Conservation (phyloP, 495 filamentous ascomycete species). For the Daldinia caldariorum region DNA sequence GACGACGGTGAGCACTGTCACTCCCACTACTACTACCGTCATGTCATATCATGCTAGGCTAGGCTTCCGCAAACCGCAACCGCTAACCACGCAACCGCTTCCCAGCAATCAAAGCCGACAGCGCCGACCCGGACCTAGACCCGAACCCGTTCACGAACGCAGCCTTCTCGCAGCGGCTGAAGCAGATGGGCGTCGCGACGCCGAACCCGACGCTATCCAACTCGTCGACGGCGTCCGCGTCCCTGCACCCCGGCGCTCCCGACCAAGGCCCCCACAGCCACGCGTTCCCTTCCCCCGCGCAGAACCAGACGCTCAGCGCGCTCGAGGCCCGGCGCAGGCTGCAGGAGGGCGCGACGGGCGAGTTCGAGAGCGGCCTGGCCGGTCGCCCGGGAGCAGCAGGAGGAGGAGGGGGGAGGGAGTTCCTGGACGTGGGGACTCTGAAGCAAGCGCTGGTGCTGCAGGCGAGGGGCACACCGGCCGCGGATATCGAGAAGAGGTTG, state of each 20-base stretch:
- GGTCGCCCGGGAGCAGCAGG: constrained; percentile 1
- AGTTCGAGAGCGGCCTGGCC: constrained; percentile 49
- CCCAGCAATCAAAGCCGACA: constrained; percentile 48
- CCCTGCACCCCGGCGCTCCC: constrained; percentile 26
- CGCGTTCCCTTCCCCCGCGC: constrained; percentile 43
- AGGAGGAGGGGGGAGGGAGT: constrained; percentile 49
- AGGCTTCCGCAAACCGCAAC: too few relatives aligned
- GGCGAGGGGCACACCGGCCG: constrained; percentile 41
- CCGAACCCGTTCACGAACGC: constrained; percentile 41
- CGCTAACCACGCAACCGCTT: neutral
- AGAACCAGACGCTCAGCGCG: constrained; percentile 54
- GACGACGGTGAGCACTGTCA: constrained; percentile 55
- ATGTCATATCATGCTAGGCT: too few relatives aligned
- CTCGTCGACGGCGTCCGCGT: constrained; percentile 55
- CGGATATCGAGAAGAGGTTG: constrained; percentile 53
- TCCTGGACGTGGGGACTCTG: constrained; percentile 54
- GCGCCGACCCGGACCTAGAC: constrained; percentile 47
- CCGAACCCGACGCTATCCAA: constrained; percentile 58
- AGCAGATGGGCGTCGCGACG: constrained; percentile 58
- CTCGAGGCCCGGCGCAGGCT: constrained; percentile 53
- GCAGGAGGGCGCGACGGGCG: constrained; percentile 49
- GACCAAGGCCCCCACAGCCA: constrained; percentile 27
- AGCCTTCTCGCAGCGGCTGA: constrained; percentile 54
- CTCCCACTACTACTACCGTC: constrained; percentile 16
- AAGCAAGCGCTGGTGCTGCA: constrained; percentile 49